Evolutionary conservation across 2,329 filamentous ascomycete species (phyloP), one percentile per base, ranked within the genome.

Genomic region (Cordyceps cateniannulata): DNA sequence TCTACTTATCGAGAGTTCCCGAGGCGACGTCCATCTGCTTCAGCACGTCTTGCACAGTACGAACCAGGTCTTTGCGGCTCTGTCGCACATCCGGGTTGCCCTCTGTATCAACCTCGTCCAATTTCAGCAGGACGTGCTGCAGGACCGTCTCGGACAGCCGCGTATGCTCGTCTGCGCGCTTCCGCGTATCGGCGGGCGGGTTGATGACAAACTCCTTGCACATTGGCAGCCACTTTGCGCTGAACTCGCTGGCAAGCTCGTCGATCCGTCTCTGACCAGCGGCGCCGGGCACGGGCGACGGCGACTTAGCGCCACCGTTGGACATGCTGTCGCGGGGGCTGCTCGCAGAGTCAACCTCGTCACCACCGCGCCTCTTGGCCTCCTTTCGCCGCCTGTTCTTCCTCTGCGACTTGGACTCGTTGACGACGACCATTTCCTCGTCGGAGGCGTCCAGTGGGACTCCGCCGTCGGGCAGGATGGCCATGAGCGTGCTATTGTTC

Each of bases 131-230:
- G 2, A 92, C 84, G 66, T 92, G 88, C 63, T 87, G 85, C 78
- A 95, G 79, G 44, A 92, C 82, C 5, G 87, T 90, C 77, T 95
- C 90, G 4, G 85, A 86, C 20, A 95, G 72, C 70, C 83, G 87
- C 70, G 88, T 86, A 71, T 93, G 87, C 69, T 93, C 88, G 38
- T 91, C 89, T 16, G 83, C 81, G 54, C 83, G 78, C 78, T 89
- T 91, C 71, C 87, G 86, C 44, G 76, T 69, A 56, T 91, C 88
- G 3, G 73, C 70, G 0, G 90, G 90, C 12, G 90, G 87, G 9
- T 80, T 76, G 6, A 75, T 76, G 22, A 82, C 80, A 70, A 85
- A 93, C 25, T 85, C 74, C 4, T 81, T 73, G 66, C 86, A 90
- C 7, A 87, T 71, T 1, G 89, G 88, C n/a, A 87, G 73, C 64